A percentile compares a stretch with the other conserved stretches of the same genome.
These are phyloP conservation scores for Scortechinia acanthostroma DNA, from an alignment of 2,329 filamentous ascomycete genomes.

Conservation along the genomic window DNA sequence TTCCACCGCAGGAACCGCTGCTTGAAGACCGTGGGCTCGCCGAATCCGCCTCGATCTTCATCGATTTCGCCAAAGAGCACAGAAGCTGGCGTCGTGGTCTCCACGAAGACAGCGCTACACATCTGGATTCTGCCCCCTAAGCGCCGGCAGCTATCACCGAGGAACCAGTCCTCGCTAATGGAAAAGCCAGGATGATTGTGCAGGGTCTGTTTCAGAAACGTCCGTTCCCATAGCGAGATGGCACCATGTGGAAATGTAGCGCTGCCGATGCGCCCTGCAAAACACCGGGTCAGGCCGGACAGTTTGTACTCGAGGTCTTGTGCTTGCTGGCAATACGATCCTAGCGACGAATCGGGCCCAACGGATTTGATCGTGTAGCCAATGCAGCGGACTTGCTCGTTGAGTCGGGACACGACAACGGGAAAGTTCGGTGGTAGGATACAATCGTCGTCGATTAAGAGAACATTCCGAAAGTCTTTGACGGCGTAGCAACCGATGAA, in stretches of 20 bases:
- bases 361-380: slow-evolving; percentile 38
- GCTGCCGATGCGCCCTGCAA: slow-evolving; percentile 32
- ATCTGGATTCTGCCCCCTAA: slow-evolving; percentile 33
- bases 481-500: slow-evolving; percentile 37
- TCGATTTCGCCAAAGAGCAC: slow-evolving; percentile 30
- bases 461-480: slow-evolving; percentile 30
- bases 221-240: slow-evolving; percentile 36
- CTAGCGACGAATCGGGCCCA: slow-evolving; percentile 21
- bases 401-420: slow-evolving; percentile 31
- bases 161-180: slow-evolving; percentile 42
- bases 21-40: slow-evolving; percentile 42
- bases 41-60: slow-evolving; percentile 34
- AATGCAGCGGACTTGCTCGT: slow-evolving; percentile 29
- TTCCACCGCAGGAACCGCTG: slow-evolving; percentile 42
- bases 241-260: slow-evolving; percentile 41
- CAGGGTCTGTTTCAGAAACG: slow-evolving; percentile 34
- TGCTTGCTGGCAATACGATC: slow-evolving; percentile 30
- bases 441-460: slow-evolving; percentile 41
- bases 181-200: slow-evolving; percentile 37
- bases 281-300: slow-evolving; percentile 31
- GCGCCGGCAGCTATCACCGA: slow-evolving; percentile 34
- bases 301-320: slow-evolving; percentile 45
- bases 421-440: slow-evolving; percentile 35
- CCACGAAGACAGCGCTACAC: slow-evolving; percentile 39
- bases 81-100: slow-evolving; percentile 35